Base-by-base conservation (phyloP, 2,329 filamentous ascomycete genomes). In the Magnaporthiopsis poae region DNA sequence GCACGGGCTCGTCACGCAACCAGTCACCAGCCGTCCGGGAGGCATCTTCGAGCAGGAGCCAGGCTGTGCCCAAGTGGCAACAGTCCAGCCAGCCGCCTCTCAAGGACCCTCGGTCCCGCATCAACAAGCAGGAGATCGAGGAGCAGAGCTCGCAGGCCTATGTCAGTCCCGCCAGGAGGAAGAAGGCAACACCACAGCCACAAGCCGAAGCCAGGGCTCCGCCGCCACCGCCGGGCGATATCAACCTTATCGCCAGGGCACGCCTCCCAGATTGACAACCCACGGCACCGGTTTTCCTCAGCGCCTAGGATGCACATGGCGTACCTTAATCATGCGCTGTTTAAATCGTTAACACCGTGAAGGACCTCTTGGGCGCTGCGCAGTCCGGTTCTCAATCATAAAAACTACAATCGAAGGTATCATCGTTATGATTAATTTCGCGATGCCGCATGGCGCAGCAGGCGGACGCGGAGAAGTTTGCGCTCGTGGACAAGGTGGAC, bases 381-480 rank as follows among this genome's bases (percentile, higher is more conserved):
- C n/a, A n/a, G n/a, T n/a, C n/a, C n/a, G n/a, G n/a, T n/a, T n/a
- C n/a, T n/a, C n/a, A n/a, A n/a, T n/a, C n/a, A n/a, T n/a, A n/a
- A n/a, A n/a, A n/a, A n/a, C n/a, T n/a, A n/a, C n/a, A n/a, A n/a
- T n/a, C n/a, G n/a, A n/a, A n/a, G n/a, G n/a, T n/a, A n/a, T n/a
- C n/a, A n/a, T n/a, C n/a, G n/a, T n/a, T n/a, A n/a, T n/a, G n/a
- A n/a, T n/a, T n/a, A n/a, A n/a, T n/a, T n/a, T n/a, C n/a, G n/a
- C n/a, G n/a, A n/a, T n/a, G n/a, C n/a, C n/a, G n/a, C n/a, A n/a
- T n/a, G n/a, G n/a, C 93, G 0, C 94, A 96, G 66, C 87, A 85
- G 68, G 90, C 90, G 11, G 95, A 97, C 70, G 91, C 96, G 69
- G 95, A 98, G 80, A 96, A 93, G 74, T 94, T 98, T 73, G 92